A percentile compares a stretch with the other conserved stretches of the same genome.
Evolutionary conservation across 2,329 filamentous ascomycete genomes (phyloP).

Genomic region (Coniella vitis): DNA sequence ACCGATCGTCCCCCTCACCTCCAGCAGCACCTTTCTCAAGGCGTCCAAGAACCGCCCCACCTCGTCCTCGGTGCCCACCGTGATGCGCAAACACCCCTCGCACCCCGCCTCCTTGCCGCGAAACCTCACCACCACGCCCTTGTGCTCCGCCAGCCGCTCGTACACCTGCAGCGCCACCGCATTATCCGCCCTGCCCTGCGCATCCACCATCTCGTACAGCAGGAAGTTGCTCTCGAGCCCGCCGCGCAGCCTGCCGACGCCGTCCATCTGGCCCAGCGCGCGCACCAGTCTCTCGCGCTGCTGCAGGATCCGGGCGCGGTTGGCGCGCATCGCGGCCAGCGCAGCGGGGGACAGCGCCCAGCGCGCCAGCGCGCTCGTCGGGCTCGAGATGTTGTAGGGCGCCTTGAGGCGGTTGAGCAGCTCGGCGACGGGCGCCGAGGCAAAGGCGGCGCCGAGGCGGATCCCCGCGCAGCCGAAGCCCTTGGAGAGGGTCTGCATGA

Average conservation of each 20-base stretch:
- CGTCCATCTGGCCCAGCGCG: constrained; percentile 67
- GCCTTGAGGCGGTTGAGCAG: constrained; percentile 91
- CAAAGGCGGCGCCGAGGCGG: constrained; percentile 79
- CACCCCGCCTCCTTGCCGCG: constrained; percentile 90
- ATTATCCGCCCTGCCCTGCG: constrained; percentile 70
- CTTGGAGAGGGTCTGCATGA: constrained; percentile 98
- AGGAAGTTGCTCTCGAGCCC: constrained; percentile 83
- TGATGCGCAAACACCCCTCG: constrained; percentile 81
- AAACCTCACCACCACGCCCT: constrained; percentile 89
- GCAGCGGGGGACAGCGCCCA: constrained; percentile 64
- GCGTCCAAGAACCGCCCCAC: constrained; percentile 71
- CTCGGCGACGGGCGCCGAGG: constrained; percentile 63
- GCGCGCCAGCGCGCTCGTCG: constrained; percentile 73
- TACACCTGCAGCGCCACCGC: constrained; percentile 72
- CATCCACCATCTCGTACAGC: constrained; percentile 79
- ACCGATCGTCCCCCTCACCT: constrained; percentile 31
- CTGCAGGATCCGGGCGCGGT: constrained; percentile 61
- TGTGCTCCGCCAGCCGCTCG: constrained; percentile 73
- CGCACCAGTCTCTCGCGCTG: constrained; percentile 72
- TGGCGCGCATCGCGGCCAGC: constrained; percentile 63
- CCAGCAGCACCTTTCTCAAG: constrained; percentile 44
- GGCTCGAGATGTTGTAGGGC: constrained; percentile 90
- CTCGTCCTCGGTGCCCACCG: constrained; percentile 83
- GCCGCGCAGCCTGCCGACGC: constrained; percentile 74
- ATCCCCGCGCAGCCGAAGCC: constrained; percentile 95